These are phyloP conservation scores for Bonia amplexicaulis DNA, from an alignment of 176 grass and related monocot species.

Conservation along the genomic window DNA sequence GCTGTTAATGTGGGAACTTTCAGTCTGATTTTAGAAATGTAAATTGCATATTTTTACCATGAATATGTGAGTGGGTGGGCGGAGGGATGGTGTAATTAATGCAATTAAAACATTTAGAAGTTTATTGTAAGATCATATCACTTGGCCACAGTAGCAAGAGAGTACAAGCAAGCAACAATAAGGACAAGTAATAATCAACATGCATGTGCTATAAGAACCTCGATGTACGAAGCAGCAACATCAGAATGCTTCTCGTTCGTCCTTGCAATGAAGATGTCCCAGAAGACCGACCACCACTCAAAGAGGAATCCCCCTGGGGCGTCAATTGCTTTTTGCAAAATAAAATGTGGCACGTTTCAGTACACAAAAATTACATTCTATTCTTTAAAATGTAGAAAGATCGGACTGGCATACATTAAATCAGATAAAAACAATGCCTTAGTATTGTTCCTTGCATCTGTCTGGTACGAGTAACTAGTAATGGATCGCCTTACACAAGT, in stretches of 20 bases:
- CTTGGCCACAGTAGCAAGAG: background rate
- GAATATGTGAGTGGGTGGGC: background rate
- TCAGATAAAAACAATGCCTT: background rate
- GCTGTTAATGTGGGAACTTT: background rate
- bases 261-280: slow-evolving; percentile 82
- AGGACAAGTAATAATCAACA: slow-evolving; percentile 16
- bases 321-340: slow-evolving; percentile 50
- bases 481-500: background rate
- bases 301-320: slow-evolving; percentile 71
- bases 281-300: slow-evolving; percentile 84
- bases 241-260: slow-evolving; percentile 73
- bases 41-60: background rate
- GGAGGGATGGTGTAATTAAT: background rate
- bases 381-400: slow-evolving; percentile 21
- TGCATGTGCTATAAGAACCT: slow-evolving; percentile 35
- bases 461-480: background rate
- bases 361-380: background rate
- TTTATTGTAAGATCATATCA: background rate
- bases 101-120: background rate
- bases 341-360: background rate
- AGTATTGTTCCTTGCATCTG: background rate
- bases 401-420: background rate
- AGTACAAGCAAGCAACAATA: background rate
- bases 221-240: slow-evolving; percentile 58
- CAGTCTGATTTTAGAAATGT: background rate